Percentiles rank a stretch among this genome's conserved stretches.
These are phyloP conservation scores for Ashbya aceris DNA, from an alignment of 1,139 yeast genomes.

Conservation along the genomic window DNA sequence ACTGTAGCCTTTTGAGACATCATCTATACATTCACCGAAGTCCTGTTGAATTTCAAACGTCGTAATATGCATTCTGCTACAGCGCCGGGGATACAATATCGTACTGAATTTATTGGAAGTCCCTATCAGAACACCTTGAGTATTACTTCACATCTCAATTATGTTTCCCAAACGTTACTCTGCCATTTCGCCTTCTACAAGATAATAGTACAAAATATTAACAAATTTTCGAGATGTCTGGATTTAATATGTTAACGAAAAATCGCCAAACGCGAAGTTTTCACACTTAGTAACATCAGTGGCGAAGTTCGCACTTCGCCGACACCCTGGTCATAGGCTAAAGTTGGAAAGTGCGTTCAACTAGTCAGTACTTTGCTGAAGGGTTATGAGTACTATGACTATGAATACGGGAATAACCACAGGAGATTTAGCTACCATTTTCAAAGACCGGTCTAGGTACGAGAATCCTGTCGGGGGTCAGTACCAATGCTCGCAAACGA, in stretches of 20 bases:
- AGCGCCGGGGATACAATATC: too few species aligned
- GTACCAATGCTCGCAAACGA: conserved; percentile 27
- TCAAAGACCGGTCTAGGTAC: conserved; percentile 24
- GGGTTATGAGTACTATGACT: background rate
- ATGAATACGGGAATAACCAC: conserved; percentile 1
- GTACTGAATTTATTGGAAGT: too few species aligned
- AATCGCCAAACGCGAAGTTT: background rate
- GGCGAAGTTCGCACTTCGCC: too few species aligned
- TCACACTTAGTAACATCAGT: background rate
- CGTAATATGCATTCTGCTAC: background rate
- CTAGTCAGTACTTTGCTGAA: too few species aligned
- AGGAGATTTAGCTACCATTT: conserved; percentile 24
- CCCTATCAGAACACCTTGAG: too few species aligned
- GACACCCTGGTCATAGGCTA: too few species aligned
- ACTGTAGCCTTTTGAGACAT: conserved; percentile 25
- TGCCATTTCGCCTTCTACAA: background rate
- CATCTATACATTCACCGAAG: conserved; percentile 36
- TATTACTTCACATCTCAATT: background rate
- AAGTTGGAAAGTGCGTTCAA: too few species aligned
- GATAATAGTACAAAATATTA: background rate
- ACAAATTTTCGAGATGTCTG: background rate
- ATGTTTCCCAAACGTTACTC: background rate
- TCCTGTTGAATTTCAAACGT: conserved; percentile 34
- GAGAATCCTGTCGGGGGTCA: conserved; percentile 26
- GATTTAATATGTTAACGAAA: background rate